Evolutionary conservation across 2,329 filamentous ascomycete species (phyloP).

Genomic region (Fusarium heterosporum): DNA sequence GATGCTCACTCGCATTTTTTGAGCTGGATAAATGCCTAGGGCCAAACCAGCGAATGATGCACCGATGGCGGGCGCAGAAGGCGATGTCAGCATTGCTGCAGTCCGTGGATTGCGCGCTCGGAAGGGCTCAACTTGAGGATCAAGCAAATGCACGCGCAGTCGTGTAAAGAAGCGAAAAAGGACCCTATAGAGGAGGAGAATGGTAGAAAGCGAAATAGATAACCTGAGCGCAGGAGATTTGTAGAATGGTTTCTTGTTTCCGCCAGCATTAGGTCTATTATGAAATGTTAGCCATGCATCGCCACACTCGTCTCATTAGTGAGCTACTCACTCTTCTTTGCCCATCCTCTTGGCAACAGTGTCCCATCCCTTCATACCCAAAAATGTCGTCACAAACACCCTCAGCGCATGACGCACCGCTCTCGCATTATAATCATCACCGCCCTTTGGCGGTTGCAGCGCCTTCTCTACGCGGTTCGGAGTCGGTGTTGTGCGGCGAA

Average conservation of each 20-base stretch:
- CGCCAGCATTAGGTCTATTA: slow-evolving; percentile 43
- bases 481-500: slow-evolving; percentile 66
- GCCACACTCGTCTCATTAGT: neutral
- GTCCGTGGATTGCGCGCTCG: slow-evolving; percentile 83
- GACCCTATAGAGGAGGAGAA: slow-evolving; percentile 88
- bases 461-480: slow-evolving; percentile 64
- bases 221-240: slow-evolving; percentile 79
- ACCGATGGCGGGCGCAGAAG: slow-evolving; percentile 88
- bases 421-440: slow-evolving; percentile 76
- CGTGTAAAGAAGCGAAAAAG: slow-evolving; percentile 90
- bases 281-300: slow-evolving; percentile 9
- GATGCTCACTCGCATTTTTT: slow-evolving; percentile 78
- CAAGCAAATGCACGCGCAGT: slow-evolving; percentile 81
- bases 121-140: slow-evolving; percentile 84
- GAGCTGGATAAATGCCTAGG: slow-evolving; percentile 77
- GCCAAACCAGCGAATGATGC: slow-evolving; percentile 88
- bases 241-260: slow-evolving; percentile 66
- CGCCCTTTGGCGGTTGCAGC: slow-evolving; percentile 51
- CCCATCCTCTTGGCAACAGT: slow-evolving; percentile 62
- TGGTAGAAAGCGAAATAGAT: slow-evolving; percentile 84
- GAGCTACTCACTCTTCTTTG: slow-evolving; percentile 58
- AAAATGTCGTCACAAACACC: slow-evolving; percentile 73
- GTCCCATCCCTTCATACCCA: slow-evolving; percentile 73
- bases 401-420: slow-evolving; percentile 78
- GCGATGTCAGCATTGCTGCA: slow-evolving; percentile 79